Evolutionary conservation across 1,284 basidiomycete species (phyloP).

Genomic region (Apiotrichum veenhuisii): DNA sequence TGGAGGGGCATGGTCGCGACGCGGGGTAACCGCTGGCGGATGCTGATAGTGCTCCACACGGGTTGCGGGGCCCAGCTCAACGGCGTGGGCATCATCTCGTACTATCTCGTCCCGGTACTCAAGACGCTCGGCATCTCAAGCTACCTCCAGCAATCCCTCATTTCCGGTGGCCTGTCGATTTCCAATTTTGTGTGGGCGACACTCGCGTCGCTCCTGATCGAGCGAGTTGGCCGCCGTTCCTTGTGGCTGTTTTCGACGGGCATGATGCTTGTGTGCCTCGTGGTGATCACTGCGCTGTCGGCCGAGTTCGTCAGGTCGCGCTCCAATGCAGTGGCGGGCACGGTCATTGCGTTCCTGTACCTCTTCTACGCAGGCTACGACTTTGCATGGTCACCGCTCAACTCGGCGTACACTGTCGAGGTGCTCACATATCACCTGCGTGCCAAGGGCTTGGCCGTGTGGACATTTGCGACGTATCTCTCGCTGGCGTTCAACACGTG

Average conservation of each 20-base stretch:
- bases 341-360: slow-evolving; percentile 21
- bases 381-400: slow-evolving; percentile 14
- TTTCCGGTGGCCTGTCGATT: slow-evolving; percentile 14
- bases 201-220: slow-evolving; percentile 2
- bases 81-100: slow-evolving; percentile 7
- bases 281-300: slow-evolving; percentile 9
- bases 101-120: slow-evolving; percentile 23
- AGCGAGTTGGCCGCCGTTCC: slow-evolving; percentile 14
- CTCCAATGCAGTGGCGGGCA: slow-evolving; percentile 4
- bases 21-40: slow-evolving; percentile 49
- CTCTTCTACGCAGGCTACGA: slow-evolving; percentile 16
- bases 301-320: slow-evolving; percentile 11
- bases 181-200: slow-evolving; percentile 12
- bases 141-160: slow-evolving; percentile 3
- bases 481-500: slow-evolving; percentile 17
- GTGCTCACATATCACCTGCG: slow-evolving; percentile 17
- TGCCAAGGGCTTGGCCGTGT: slow-evolving; percentile 19
- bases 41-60: slow-evolving; percentile 30
- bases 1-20: slow-evolving; percentile 29
- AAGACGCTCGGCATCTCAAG: slow-evolving; percentile 16
- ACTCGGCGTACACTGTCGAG: slow-evolving; percentile 19
- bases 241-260: slow-evolving; percentile 15
- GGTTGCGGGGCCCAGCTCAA: background rate
- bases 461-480: background rate
- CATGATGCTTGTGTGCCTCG: slow-evolving; percentile 23